These are phyloP conservation scores for Ensete ventricosum DNA, from an alignment of 176 grass and related monocot genomes.

Conservation along the genomic window DNA sequence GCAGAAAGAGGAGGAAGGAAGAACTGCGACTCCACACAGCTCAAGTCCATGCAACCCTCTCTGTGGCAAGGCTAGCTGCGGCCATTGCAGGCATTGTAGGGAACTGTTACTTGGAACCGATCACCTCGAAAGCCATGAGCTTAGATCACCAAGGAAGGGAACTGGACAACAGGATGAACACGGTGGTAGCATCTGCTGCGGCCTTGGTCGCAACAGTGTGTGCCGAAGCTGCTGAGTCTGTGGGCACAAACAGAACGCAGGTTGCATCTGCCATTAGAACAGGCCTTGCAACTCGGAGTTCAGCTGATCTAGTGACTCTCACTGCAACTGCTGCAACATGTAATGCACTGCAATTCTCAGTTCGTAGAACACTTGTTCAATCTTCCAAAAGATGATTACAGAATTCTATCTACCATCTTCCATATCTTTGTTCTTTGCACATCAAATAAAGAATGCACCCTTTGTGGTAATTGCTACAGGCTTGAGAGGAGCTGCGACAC, in stretches of 20 bases:
- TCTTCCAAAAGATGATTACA: neutral
- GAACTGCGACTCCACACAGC: conserved; percentile 26
- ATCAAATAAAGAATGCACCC: neutral
- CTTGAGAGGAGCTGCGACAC: conserved; percentile 39
- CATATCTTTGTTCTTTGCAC: neutral
- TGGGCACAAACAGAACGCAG: conserved; percentile 32
- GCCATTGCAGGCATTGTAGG: conserved; percentile 28
- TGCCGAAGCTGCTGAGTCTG: conserved; percentile 42
- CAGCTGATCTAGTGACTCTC: conserved; percentile 35
- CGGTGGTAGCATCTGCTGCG: conserved; percentile 32
- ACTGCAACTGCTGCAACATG: conserved; percentile 51
- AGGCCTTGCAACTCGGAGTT: conserved; percentile 21
- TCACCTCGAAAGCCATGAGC: conserved; percentile 9
- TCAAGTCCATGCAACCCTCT: conserved; percentile 48
- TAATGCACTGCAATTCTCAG: conserved; percentile 21
- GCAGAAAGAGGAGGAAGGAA: conserved; percentile 30
- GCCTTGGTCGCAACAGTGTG: conserved; percentile 39
- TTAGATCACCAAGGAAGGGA: conserved; percentile 13
- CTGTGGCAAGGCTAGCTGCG: conserved; percentile 44
- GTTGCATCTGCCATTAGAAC: conserved; percentile 42
- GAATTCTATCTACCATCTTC: neutral
- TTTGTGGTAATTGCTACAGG: conserved; percentile 20
- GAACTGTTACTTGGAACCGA: conserved; percentile 24
- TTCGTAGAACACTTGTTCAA: neutral
- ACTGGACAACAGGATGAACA: conserved; percentile 25